phyloP scores from a whole-genome alignment of 768 basidiomycete genomes.

The Mycena pura region DNA sequence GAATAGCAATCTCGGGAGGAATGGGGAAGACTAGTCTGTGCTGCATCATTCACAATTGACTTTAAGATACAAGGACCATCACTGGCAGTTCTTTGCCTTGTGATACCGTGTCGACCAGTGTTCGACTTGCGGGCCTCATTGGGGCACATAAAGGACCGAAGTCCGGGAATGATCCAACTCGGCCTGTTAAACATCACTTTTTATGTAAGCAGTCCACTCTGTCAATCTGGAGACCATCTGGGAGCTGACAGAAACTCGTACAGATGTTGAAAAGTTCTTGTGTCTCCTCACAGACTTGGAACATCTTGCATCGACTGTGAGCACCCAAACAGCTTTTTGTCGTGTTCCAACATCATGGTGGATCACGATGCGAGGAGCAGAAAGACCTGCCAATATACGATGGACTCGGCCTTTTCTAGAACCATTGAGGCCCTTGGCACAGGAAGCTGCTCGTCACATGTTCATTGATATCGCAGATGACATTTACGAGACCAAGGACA shows the following conservation, averaged over 20 bases:
- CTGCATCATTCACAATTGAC: constrained; percentile 1
- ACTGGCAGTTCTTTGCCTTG: background rate
- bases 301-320: background rate
- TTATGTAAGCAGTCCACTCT: background rate
- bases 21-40: background rate
- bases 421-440: background rate
- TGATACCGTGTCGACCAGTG: background rate
- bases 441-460: background rate
- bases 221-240: constrained; percentile 6
- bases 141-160: background rate
- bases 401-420: constrained; percentile 1
- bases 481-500: background rate
- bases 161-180: background rate
- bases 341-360: too few relatives aligned
- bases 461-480: constrained; percentile 1
- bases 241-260: background rate
- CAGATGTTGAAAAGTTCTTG: constrained; percentile 1
- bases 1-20: background rate
- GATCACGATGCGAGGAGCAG: too few relatives aligned
- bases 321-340: too few relatives aligned
- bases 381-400: background rate
- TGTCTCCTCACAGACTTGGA: background rate
- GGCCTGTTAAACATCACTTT: background rate
- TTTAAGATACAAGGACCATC: background rate
- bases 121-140: background rate